These are phyloP conservation scores for Murraya koenigii DNA, from an alignment of 345 rosid species.

Conservation along the genomic window DNA sequence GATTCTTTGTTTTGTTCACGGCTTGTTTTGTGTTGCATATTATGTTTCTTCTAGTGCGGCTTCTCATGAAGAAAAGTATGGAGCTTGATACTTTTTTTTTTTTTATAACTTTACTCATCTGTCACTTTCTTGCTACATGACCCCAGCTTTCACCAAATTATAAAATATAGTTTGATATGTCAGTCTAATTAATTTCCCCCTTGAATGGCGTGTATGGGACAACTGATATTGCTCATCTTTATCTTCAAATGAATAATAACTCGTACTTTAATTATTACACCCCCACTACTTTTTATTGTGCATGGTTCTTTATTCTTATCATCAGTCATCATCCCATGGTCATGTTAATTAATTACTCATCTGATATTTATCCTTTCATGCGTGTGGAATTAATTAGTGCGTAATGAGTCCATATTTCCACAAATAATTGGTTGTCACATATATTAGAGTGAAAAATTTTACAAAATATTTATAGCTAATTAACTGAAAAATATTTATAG, in stretches of 20 bases:
- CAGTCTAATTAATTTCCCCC: background rate
- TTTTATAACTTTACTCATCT: background rate
- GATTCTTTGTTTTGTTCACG: slow-evolving; percentile 83
- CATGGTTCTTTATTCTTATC: background rate
- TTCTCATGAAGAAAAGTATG: slow-evolving; percentile 34
- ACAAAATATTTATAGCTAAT: too few relatives aligned
- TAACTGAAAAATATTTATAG: too few relatives aligned
- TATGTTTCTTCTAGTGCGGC: slow-evolving; percentile 82
- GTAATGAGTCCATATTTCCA: background rate
- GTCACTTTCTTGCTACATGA: background rate
- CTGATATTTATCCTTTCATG: background rate
- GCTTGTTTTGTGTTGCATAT: slow-evolving; percentile 69
- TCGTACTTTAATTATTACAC: background rate
- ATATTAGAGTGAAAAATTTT: too few relatives aligned
- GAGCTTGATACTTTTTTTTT: slow-evolving; percentile 15
- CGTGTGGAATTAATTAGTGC: too few relatives aligned
- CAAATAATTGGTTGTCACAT: background rate
- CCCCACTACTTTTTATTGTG: background rate
- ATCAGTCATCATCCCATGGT: background rate
- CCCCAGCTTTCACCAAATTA: background rate
- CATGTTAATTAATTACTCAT: background rate
- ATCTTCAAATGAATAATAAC: background rate
- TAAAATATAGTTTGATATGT: background rate
- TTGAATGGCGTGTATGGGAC: background rate
- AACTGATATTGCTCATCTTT: background rate